Conservation (phyloP, 1,284 basidiomycete genomes). For the Wolfiporia cocos region DNA sequence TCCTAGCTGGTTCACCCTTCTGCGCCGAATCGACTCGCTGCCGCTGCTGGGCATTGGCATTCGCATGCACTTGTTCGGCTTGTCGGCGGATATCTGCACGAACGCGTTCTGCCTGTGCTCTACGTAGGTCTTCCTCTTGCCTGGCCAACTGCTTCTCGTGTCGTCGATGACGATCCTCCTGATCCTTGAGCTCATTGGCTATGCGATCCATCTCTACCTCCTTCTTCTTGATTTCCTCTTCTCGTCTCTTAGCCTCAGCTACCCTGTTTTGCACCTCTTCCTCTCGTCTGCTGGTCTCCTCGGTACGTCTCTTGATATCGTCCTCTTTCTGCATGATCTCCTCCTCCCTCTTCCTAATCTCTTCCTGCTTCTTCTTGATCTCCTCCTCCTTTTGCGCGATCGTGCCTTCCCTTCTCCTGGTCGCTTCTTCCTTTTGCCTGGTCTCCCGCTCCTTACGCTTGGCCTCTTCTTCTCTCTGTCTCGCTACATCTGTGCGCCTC, state of each 20-base stretch:
- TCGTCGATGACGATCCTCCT: too few relatives aligned
- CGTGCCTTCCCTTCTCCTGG: conserved; percentile 11
- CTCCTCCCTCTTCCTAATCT: conserved; percentile 4
- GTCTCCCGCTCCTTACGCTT: conserved; percentile 18
- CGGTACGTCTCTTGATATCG: conserved; percentile 10
- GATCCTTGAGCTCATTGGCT: too few relatives aligned
- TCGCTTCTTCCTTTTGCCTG: conserved; percentile 19
- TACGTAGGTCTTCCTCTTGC: background rate
- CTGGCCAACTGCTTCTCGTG: background rate
- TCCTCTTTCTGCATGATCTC: conserved; percentile 12
- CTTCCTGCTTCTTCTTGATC: conserved; percentile 9
- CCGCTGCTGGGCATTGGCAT: background rate
- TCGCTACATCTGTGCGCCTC: conserved; percentile 19
- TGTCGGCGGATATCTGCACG: background rate
- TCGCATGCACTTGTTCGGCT: background rate
- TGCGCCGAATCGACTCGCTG: background rate
- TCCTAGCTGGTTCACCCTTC: background rate
- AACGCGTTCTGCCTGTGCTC: conserved; percentile 1
- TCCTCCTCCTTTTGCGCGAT: conserved; percentile 5
- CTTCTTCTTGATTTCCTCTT: conserved; percentile 19
- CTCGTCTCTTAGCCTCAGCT: conserved; percentile 9
- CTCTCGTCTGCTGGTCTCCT: too few relatives aligned
- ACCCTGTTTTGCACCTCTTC: conserved; percentile 6
- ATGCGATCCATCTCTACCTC: conserved; percentile 18
- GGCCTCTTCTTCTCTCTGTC: conserved; percentile 21